Base-by-base conservation (phyloP, 1,284 basidiomycete species). In the Anthracocystis walkeri region DNA sequence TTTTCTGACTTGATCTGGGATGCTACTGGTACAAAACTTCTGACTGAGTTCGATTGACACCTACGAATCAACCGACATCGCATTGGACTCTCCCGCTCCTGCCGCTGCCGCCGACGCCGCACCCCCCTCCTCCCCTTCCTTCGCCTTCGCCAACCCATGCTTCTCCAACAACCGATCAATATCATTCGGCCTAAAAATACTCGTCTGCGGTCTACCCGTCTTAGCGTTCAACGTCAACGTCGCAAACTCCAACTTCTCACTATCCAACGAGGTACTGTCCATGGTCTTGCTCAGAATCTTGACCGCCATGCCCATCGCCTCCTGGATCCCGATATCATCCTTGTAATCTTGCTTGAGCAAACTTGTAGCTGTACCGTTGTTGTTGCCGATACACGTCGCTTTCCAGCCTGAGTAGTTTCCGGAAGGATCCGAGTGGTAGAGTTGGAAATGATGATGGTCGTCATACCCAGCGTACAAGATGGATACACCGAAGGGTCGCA, bases 341-440 rank as follows among this genome's bases (percentile, higher is more conserved):
- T 97, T 97, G 88, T 98, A 98, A 86, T 99, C 97, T 87, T 99
- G 96, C 88, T 98, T 96, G 77, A 99, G 87, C 81, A 99, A 87
- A 81, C 92, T 93, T 83, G 95, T 93, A 40, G 93, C 95, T 4
- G 93, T 97, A 31, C 95, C 93, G 85, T 93, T 97, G 88, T 98
- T 98, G 44, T 93, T 93, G 33, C 96, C 96, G 79, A 98, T 94
- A 85, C 94, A 97, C 6, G 95, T 97, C 50, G 96, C 96, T 87
- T 98, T 98, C 97, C 96, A 99, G 14, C 97, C 96, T 0, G 92
- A 94, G 87, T 98, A 99, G 88, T 99, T 99, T 14, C 96, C 96
- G 50, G 94, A 97, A 2, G 97, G 96, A 86, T 99, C 96, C 16
- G 94, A 96, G 86, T 97, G 95, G 88, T 99, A 99, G 29, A 99